Conservation (phyloP, 2,329 filamentous ascomycete species). For the Grosmannia serpens region DNA sequence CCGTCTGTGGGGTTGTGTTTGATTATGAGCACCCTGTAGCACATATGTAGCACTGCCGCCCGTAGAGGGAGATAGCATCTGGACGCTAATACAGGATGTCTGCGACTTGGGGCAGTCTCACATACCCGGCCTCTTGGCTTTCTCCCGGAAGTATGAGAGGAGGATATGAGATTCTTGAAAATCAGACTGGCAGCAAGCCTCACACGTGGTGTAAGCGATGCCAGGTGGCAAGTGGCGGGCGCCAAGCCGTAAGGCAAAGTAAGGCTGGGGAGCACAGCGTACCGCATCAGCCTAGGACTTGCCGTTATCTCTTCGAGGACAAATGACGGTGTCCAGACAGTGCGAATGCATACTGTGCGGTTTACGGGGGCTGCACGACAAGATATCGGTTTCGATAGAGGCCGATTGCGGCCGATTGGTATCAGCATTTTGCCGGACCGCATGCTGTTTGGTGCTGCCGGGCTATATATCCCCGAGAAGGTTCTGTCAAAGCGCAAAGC, state of each 20-base stretch:
- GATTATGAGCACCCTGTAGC: no score
- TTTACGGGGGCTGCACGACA: neutral
- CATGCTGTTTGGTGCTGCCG: neutral
- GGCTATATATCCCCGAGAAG: neutral
- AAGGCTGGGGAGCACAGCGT: neutral
- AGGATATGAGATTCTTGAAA: no score
- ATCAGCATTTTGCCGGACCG: neutral
- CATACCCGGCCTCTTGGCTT: no score
- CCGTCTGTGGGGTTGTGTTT: no score
- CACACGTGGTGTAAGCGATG: no score
- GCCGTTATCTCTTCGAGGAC: neutral
- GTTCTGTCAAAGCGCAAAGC: neutral
- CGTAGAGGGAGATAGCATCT: no score
- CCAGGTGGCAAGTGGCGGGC: no score
- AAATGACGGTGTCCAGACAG: neutral
- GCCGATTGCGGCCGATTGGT: neutral
- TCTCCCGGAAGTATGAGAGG: no score
- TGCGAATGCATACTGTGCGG: neutral
- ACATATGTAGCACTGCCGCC: no score
- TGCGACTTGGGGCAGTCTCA: no score
- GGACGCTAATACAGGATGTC: no score
- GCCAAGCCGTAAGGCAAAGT: neutral
- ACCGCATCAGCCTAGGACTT: neutral
- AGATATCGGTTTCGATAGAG: neutral
- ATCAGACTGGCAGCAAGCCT: no score